Conservation (phyloP, 495 filamentous ascomycete species). For the Jackrogersella multiformis region DNA sequence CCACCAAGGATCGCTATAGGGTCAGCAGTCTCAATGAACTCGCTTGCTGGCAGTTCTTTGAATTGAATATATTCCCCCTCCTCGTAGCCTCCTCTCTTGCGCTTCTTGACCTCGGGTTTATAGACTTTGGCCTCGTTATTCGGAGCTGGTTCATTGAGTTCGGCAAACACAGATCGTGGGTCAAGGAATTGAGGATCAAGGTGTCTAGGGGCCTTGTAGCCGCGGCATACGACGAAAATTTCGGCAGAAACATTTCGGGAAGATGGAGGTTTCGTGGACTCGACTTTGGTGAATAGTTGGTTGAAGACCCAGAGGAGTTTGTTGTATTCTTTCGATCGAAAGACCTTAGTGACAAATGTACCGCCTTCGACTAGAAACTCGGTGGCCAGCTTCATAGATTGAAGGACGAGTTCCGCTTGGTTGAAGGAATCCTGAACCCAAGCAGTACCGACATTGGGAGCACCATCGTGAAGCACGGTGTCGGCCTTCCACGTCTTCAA, state of each 20-base stretch:
- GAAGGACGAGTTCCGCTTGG: slow-evolving; percentile 92
- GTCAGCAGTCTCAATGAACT: slow-evolving; percentile 94
- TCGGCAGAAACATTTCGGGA: slow-evolving; percentile 95
- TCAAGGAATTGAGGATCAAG: slow-evolving; percentile 95
- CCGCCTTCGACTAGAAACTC: slow-evolving; percentile 92
- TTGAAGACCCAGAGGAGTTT: slow-evolving; percentile 97
- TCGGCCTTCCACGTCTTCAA: slow-evolving; percentile 98
- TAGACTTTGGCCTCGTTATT: slow-evolving; percentile 99
- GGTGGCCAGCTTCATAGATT: slow-evolving; percentile 90
- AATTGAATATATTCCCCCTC: slow-evolving; percentile 94
- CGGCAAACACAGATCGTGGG: slow-evolving; percentile 89
- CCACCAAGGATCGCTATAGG: slow-evolving; percentile 94
- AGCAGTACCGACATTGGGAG: slow-evolving; percentile 95
- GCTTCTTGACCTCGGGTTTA: slow-evolving; percentile 95
- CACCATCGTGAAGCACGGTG: slow-evolving; percentile 96
- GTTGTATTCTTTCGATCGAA: slow-evolving; percentile 98
- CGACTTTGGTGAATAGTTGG: slow-evolving; percentile 92
- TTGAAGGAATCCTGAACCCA: slow-evolving; percentile 99
- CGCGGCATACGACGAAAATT: slow-evolving; percentile 96
- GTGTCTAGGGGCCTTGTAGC: slow-evolving; percentile 86
- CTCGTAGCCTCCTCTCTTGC: slow-evolving; percentile 96
- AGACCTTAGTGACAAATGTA: slow-evolving; percentile 97
- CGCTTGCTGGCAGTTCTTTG: slow-evolving; percentile 84
- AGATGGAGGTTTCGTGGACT: slow-evolving; percentile 96
- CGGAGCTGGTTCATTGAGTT: slow-evolving; percentile 85